Conservation (phyloP, 2,329 filamentous ascomycete genomes). For the Trichophaea hybrida region DNA sequence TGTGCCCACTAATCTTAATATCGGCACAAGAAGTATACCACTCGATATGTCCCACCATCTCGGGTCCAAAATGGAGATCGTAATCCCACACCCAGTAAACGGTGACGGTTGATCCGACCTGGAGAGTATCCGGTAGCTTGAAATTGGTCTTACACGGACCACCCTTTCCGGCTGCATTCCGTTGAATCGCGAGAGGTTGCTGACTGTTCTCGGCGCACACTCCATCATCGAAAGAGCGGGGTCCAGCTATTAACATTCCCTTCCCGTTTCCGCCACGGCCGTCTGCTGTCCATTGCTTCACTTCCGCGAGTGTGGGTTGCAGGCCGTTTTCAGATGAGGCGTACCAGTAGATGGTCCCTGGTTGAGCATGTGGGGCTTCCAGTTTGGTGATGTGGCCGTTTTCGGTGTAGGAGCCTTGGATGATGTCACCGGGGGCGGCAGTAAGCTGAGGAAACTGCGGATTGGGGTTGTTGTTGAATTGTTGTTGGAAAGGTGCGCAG, state of each 20-base stretch:
- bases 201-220: slow-evolving; percentile 70
- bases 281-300: slow-evolving; percentile 53
- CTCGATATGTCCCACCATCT: slow-evolving; percentile 8
- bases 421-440: slow-evolving; percentile 21
- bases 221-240: slow-evolving; percentile 71
- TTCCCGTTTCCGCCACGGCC: slow-evolving; percentile 68
- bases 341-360: slow-evolving; percentile 25
- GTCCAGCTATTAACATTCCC: slow-evolving; percentile 57
- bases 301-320: slow-evolving; percentile 19
- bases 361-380: slow-evolving; percentile 6
- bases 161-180: slow-evolving; percentile 42
- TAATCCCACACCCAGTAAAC: slow-evolving; percentile 95
- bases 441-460: slow-evolving; percentile 18
- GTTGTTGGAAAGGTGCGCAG: slow-evolving; percentile 12
- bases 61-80: slow-evolving; percentile 22
- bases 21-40: slow-evolving; percentile 27
- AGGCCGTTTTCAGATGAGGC: slow-evolving; percentile 18
- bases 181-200: slow-evolving; percentile 43
- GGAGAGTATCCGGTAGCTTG: slow-evolving; percentile 52
- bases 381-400: slow-evolving; percentile 26
- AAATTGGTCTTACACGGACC: slow-evolving; percentile 73
- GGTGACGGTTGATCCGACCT: slow-evolving; percentile 54
- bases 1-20: slow-evolving; percentile 12
- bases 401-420: slow-evolving; percentile 23
- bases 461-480: slow-evolving; percentile 5